Base-by-base conservation (phyloP, 1,284 basidiomycete genomes). In the Peniophora sp. region DNA sequence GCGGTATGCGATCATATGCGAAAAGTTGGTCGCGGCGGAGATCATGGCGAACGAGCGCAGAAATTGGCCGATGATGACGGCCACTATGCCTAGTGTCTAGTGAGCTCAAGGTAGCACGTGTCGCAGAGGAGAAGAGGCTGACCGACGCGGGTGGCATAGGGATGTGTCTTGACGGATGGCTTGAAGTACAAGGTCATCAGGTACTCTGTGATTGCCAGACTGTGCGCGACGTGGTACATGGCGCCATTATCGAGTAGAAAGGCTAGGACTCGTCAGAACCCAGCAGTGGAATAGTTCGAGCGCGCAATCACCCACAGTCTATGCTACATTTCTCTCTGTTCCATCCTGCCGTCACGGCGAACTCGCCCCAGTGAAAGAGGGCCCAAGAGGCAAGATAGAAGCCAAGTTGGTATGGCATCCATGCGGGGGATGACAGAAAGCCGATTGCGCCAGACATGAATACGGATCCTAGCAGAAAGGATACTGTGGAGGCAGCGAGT, bases 331-430 rank as follows among this genome's bases (percentile, higher is more conserved):
- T 96, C 49, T 89, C 86, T 37, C 87, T 71, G 66, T 99, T 99
- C 88, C 92, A 99, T 17, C 90, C 89, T 1, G 95, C 94, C 3
- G 97, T 98, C 6, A 96, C 92, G 48, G 86, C 86, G 64, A 96
- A 99, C 66, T 99, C 97, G 36, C 81, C 83, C 79, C 94, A 88
- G 63, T 99, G 97, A 64, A 99, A 99, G 34, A 75, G 68, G 1
- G 88, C 76, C 87, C 90, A 92, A 1, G 85, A 75, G 23, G 85
- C 81, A 37, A 88, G 56, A 65, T 93, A 97, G 64, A 91, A 82
- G 0, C 88, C 90, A 1, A 96, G 72, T 63, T 88, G 88, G 47
- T 83, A 81, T 18, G 83, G 86, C 0, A 79, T 67, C 81, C 88
- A 89, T 74, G 81, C 86, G 34, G 66, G 65, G 47, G 78, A 76